A percentile compares a stretch with the other conserved stretches of the same genome.
phyloP scores from a whole-genome alignment of 176 grass and related monocot genomes.

The Triticum monococcum region DNA sequence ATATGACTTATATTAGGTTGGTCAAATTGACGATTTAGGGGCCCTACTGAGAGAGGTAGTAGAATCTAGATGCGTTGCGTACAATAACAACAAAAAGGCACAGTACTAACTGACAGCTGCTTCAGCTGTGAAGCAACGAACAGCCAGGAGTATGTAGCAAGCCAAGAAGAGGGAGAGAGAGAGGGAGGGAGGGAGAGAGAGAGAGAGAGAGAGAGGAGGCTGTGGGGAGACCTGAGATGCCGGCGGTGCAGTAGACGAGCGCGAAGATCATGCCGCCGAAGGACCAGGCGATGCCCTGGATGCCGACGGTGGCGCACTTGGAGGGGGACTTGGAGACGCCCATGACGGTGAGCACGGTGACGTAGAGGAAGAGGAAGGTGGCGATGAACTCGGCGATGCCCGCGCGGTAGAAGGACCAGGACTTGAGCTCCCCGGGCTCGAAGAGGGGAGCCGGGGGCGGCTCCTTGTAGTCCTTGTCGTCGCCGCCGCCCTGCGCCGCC shows the following conservation, averaged over 20 bases:
- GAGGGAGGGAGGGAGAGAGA: too few species aligned
- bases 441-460: conserved; percentile 74
- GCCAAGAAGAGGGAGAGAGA: background rate
- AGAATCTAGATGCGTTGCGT: background rate
- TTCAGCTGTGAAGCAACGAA: background rate
- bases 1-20: too few species aligned
- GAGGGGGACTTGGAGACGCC: conserved; percentile 56
- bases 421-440: conserved; percentile 81
- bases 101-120: background rate
- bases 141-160: too few species aligned
- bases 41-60: too few species aligned
- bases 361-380: conserved; percentile 97
- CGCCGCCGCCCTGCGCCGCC: conserved; percentile 60
- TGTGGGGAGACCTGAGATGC: conserved; percentile 65
- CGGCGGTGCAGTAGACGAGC: conserved; percentile 92
- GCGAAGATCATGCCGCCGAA: conserved; percentile 97
- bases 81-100: background rate
- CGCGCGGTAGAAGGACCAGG: conserved; percentile 95
- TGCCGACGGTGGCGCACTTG: conserved; percentile 80
- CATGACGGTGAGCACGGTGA: conserved; percentile 91
- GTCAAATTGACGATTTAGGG: too few species aligned
- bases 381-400: conserved; percentile 91
- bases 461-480: conserved; percentile 89
- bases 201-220: background rate
- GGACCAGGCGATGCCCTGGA: conserved; percentile 93